Base-by-base conservation (phyloP, 2,329 filamentous ascomycete genomes). In the Aspergillus clavatus region DNA sequence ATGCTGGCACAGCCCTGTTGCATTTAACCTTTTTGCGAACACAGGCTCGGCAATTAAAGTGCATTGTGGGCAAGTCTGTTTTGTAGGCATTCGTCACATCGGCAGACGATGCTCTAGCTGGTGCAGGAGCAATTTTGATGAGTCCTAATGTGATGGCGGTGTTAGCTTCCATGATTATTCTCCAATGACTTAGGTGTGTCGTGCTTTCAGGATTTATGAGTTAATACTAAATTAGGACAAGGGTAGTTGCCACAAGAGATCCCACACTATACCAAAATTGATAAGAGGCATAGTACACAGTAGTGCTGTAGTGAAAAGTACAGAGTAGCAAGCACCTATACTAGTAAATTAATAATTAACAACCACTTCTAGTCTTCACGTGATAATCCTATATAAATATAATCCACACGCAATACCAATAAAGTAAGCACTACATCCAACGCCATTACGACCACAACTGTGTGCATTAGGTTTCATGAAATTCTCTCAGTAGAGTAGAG, bases 11-110 rank as follows among this genome's bases (percentile, higher is more conserved):
- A 28, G 46, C 41, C 42, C 58, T 65, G 51, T 71, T 59, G 52
- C 70, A 73, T 50, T 67, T 71, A 7, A 72, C 65, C 47, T 73
- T 73, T 33, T 66, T 56, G 19, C 63, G 57, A 24, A 61, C 61
- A 35, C 62, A 64, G 11, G 42, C 5, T 33, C 53, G 53, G 39
- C 53, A 58, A 24, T 44, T 54, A 35, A 39, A 50, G 26, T 6
- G 24, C 47, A 51, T 46, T 26, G 41, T 19, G n/a, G 37, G 14
- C 37, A 22, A 7, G 8, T 37, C 38, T 19, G 38, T 21, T 16
- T 23, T 24, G 12, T 40, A 37, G 45, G 19, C 38, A 29, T 23
- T 39, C 24, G 21, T 16, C 12, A 31, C 4, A n/a, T 45, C 18
- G 7, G 18, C 23, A 8, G n/a, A 43, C 4, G 24, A 24, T 27